Percentiles rank a stretch among this genome's conserved stretches.
Conservation (phyloP, 208 protist genomes). For the Leishmania gerbilli region DNA sequence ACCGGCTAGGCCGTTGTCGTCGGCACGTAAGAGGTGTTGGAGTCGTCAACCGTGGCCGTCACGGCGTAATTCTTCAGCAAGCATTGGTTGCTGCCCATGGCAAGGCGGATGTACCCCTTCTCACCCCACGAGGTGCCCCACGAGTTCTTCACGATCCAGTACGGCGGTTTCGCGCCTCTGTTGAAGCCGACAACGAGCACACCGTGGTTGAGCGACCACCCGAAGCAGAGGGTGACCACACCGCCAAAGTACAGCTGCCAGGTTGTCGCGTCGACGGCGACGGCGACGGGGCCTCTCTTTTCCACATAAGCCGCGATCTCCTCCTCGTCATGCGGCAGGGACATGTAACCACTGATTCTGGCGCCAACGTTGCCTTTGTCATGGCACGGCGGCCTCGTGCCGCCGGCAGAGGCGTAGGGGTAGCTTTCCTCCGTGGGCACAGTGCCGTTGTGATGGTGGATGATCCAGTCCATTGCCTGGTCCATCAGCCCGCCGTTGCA, state of each 20-base stretch:
- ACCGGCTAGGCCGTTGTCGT: constrained; percentile 15
- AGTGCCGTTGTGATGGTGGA: constrained; percentile 58
- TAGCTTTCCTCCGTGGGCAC: constrained; percentile 85
- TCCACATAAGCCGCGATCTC: constrained; percentile 72
- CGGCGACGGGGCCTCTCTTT: constrained; percentile 82
- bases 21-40: constrained; percentile 18
- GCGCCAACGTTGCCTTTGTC: constrained; percentile 52
- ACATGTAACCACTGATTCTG: constrained; percentile 64
- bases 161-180: constrained; percentile 58
- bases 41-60: constrained; percentile 39
- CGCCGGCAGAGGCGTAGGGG: constrained; percentile 82
- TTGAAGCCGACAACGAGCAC: constrained; percentile 91
- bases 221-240: constrained; percentile 73
- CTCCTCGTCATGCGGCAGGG: constrained; percentile 74
- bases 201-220: constrained; percentile 82
- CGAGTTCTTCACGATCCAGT: constrained; percentile 92
- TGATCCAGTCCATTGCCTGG: constrained; percentile 82
- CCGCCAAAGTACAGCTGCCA: constrained; percentile 84
- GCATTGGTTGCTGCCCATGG: constrained; percentile 85
- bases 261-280: constrained; percentile 91
- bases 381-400: constrained; percentile 42
- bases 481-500: constrained; percentile 94
- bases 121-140: constrained; percentile 92
- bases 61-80: constrained; percentile 67
- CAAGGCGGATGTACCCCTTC: constrained; percentile 88